Conservation (phyloP, 1,284 basidiomycete genomes). For the Schizopora paradoxa region DNA sequence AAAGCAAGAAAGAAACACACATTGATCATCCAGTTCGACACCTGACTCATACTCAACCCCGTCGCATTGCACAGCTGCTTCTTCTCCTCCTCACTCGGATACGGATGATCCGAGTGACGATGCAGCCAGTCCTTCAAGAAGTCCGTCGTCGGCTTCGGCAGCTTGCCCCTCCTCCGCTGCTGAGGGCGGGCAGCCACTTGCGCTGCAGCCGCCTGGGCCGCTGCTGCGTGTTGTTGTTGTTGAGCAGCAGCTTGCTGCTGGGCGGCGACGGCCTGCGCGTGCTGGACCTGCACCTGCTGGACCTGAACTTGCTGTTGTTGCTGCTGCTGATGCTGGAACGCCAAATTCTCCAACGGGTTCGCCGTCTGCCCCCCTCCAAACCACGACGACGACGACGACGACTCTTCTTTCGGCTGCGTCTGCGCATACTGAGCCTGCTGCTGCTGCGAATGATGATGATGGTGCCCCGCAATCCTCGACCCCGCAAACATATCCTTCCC, state of each 20-base stretch:
- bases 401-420: too few species aligned
- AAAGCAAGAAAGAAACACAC: constrained; percentile 39
- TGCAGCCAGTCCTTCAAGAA: constrained; percentile 89
- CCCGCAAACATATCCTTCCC: too few species aligned
- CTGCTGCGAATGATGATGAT: too few species aligned
- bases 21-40: constrained; percentile 90
- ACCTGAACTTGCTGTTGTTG: constrained; percentile 7
- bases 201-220: constrained; percentile 34
- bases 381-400: too few species aligned
- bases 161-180: constrained; percentile 76
- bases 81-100: constrained; percentile 88
- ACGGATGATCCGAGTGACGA: constrained; percentile 83
- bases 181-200: constrained; percentile 64
- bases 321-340: constrained; percentile 11
- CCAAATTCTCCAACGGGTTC: too few species aligned
- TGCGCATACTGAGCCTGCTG: too few species aligned
- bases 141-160: constrained; percentile 87
- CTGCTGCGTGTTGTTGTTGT: constrained; percentile 38
- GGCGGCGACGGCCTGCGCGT: constrained; percentile 1
- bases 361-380: too few species aligned
- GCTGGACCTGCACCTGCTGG: constrained; percentile 2
- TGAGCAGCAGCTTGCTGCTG: too few species aligned
- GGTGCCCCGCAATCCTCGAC: too few species aligned
- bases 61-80: constrained; percentile 82
- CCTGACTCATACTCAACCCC: constrained; percentile 82